Evolutionary conservation across 2,329 filamentous ascomycete genomes (phyloP).

Genomic region (Phialophora expanda): DNA sequence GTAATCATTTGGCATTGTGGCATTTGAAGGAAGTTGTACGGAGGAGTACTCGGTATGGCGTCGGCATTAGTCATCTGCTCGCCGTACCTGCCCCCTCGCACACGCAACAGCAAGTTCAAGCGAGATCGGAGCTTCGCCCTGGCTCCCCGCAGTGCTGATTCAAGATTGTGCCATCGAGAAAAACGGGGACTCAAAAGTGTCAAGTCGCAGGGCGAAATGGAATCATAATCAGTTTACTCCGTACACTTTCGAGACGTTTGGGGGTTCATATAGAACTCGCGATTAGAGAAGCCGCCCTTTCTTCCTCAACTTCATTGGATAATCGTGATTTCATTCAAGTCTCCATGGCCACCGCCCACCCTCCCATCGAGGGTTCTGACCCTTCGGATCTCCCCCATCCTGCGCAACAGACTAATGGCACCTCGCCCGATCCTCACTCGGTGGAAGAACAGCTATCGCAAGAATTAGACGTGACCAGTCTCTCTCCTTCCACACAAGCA

Average conservation of each 20-base stretch:
- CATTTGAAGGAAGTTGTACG: no score
- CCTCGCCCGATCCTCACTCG: constrained; percentile 10
- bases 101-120: not conserved
- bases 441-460: constrained; percentile 17
- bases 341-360: not conserved
- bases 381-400: no score
- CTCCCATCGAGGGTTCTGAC: not conserved
- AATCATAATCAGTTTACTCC: not conserved
- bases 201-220: not conserved
- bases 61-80: no score
- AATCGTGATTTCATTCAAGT: not conserved
- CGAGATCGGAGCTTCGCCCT: not conserved
- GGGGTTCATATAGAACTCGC: not conserved
- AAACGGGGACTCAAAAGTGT: not conserved
- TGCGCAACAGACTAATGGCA: not conserved
- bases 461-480: constrained; percentile 20
- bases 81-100: no score
- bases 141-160: not conserved
- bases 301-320: not conserved
- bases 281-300: not conserved
- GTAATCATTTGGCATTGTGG: no score
- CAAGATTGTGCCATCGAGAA: not conserved
- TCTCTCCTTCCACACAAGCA: constrained; percentile 67
- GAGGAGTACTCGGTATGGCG: no score
- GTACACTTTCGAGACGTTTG: not conserved